Conservation (phyloP, 176 grass and related monocot genomes). For the Lolium perenne region DNA sequence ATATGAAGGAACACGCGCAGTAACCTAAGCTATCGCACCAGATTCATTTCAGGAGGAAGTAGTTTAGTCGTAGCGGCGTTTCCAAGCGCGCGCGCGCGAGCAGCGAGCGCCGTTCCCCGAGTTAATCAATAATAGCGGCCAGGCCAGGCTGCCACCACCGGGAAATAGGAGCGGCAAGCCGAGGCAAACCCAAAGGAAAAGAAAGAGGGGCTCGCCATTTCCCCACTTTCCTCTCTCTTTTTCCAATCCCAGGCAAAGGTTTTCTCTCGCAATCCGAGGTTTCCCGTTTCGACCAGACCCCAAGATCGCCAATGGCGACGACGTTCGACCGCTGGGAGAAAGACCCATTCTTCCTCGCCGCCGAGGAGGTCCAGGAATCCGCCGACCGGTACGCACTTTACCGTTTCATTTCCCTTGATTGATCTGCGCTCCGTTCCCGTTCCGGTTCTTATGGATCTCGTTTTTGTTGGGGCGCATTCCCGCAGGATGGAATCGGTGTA, state of each 20-base stretch:
- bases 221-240: background rate
- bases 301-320: slow-evolving; percentile 59
- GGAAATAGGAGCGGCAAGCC: slow-evolving; percentile 34
- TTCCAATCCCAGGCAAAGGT: background rate
- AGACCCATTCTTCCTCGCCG: slow-evolving; percentile 85
- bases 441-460: slow-evolving; percentile 12
- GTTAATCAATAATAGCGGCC: slow-evolving; percentile 3
- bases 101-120: background rate
- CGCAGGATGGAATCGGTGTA: slow-evolving; percentile 80
- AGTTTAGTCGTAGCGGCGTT: background rate
- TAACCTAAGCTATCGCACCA: too few species aligned
- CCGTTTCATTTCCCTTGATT: background rate
- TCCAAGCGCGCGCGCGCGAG: background rate
- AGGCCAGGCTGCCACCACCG: slow-evolving; percentile 14
- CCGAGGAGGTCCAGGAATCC: slow-evolving; percentile 93
- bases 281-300: slow-evolving; percentile 22
- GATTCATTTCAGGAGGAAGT: too few species aligned
- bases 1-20: too few species aligned
- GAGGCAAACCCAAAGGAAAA: background rate
- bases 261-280: slow-evolving; percentile 9
- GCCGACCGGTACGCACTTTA: slow-evolving; percentile 61
- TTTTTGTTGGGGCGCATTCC: background rate
- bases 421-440: background rate
- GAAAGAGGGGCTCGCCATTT: background rate
- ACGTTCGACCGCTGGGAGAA: slow-evolving; percentile 96